Base-by-base conservation (phyloP, 2,329 filamentous ascomycete genomes). In the Dothiorella sarmentorum region DNA sequence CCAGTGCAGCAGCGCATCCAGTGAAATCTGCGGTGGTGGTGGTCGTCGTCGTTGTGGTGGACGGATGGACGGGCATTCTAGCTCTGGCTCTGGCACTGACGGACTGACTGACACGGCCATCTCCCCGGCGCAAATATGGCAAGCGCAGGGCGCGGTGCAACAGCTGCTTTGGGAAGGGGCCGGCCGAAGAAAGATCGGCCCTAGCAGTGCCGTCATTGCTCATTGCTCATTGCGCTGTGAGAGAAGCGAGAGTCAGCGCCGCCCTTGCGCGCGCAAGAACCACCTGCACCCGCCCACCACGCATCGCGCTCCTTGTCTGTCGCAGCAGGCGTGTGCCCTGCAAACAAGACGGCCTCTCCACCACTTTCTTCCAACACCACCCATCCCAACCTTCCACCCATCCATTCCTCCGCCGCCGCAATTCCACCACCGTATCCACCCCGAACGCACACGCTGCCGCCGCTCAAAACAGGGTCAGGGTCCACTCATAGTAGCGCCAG, bases 391-490 rank as follows among this genome's bases (percentile, higher is more conserved):
- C 38, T 56, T 44, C 52, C 43, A n/a, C n/a, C 44, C 52, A 44
- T 38, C 52, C 52, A 38, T 35, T 24, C 43, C 24, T 17, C 33
- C n/a, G 33, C 49, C 24, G 33, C 49, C 35, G 35, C n/a, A n/a
- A n/a, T 40, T 53, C 49, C 52, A 44, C 52, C 15, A 13, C 22
- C 37, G 51, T 40, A 40, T 42, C 51, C 52, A 56, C 52, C 40
- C 33, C 18, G 33, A 22, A 26, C 52, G 27, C 51, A 42, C 52
- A 56, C 40, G 33, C 56, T 40, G 44, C 55, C 43, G 56, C 56
- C 35, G 56, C 56, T 44, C 56, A 44, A 58, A 51, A 51, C 56
- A 58, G 56, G 44, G 26, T 58, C 56, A 47, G 44, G 43, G 43
- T 51, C 56, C 56, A 49, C 56, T 49, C 24, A 35, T 47, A 17